Base-by-base conservation (phyloP, 2,329 filamentous ascomycete species). In the Chrysoporthe cubensis region DNA sequence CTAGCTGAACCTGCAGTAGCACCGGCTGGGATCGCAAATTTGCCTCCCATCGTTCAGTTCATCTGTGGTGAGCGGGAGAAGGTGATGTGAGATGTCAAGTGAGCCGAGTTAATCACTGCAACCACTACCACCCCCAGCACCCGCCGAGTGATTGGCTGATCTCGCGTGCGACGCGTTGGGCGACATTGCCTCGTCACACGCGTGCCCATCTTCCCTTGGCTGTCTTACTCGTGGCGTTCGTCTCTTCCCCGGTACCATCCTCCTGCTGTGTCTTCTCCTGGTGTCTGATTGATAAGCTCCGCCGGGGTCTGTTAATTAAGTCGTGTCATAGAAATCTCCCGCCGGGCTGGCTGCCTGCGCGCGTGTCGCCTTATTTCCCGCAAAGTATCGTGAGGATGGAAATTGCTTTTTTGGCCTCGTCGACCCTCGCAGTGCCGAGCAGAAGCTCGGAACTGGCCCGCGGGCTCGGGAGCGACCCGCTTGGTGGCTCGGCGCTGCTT, bases 11-110 rank as follows among this genome's bases (percentile, higher is more conserved):
- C 54, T 57, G 34, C 34, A 57, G 54, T 57, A 57, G 52, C 16
- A 57, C 54, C 40, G 54, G 32, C 54, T 11, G 40, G 54, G 54
- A n/a, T 57, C 34, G 32, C 54, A 57, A 57, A 57, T 57, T 57
- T 32, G 54, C 34, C 32, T 57, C 54, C 34, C 32, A 2, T 37
- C 34, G 13, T 57, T 18, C 7, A 5, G 16, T 54, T 54, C 16
- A 21, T 13, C 11, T 26, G 2, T 4, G 11, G 1, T 5, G 48
- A 14, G 21, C 48, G 3, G 6, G 26, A 40, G n/a, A 54, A 18
- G 50, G 14, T 40, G 54, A 57, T 1, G 54, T 57, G 14, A 40
- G 34, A n/a, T 37, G n/a, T 57, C 32, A 57, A n/a, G 9, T 57
- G 32, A 57, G 34, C 54, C 32, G n/a, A n/a, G 1, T 8, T 16